Base-by-base conservation (phyloP, 2,329 filamentous ascomycete species). In the Fusarium beomiforme region DNA sequence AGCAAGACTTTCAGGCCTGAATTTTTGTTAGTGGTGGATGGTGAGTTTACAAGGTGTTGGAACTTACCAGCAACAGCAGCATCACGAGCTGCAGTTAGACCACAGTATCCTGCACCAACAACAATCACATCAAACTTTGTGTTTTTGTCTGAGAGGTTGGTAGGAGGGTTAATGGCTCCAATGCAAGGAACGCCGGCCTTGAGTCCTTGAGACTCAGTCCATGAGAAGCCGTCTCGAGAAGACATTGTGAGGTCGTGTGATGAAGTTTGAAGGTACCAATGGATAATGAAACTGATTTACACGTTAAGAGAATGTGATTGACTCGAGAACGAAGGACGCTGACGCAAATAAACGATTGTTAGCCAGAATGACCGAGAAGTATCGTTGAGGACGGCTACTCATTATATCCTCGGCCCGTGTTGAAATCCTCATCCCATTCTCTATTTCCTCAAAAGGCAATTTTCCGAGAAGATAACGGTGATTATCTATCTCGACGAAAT, bases 1-100 rank as follows among this genome's bases (percentile, higher is more conserved):
- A 86, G 78, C 3, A 86, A 75, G 0, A 85, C 83, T 19, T 78
- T 80, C 8, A 80, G 68, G 0, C 81, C 80, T 79, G 12, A 4
- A 5, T 2, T 0, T 4, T 11, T 26, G 17, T 65, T 31, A 59
- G 43, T 1, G 2, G 14, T 12, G 5, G 12, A 2, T 8, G 5
- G 10, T 2, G 8, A 3, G 8, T 6, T n/a, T 12, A 8, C 4
- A 34, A 23, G n/a, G 6, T 1, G 1, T 36, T 6, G 10, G 21
- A 1, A 24, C 54, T 6, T 6, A 77, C 78, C 78, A n/a, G 77
- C 72, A 16, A 77, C 39, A 14, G 73, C 70, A 9, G 73, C 68
- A 56, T 79, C 78, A 26, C 78, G 70, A 5, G 74, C 71, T 13
- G 78, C 77, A 2, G 78, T 78, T 1, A 79, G 65, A 5, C 78